Conservation (phyloP, 176 grass and related monocot species). For the Hsuehochloa calcarea region DNA sequence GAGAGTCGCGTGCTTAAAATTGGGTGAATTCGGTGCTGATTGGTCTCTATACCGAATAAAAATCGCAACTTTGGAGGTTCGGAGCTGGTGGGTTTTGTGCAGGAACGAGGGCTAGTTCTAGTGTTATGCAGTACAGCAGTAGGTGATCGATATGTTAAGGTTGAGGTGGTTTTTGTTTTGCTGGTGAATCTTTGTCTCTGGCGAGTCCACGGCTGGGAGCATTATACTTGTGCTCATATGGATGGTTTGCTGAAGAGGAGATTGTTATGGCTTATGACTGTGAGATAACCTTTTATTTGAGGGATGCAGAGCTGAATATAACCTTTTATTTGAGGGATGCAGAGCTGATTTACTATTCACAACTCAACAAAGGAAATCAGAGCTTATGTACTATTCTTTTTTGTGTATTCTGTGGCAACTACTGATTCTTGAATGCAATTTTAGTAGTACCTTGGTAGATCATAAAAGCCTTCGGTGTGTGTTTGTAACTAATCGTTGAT, state of each 20-base stretch:
- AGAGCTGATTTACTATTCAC: not conserved
- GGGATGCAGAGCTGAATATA: not conserved
- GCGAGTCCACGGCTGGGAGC: not conserved
- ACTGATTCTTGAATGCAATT: not conserved
- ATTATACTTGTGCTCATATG: not conserved
- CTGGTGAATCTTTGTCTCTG: not conserved
- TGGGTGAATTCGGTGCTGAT: not conserved
- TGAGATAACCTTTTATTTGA: not conserved
- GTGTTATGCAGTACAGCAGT: not conserved
- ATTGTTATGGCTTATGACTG: no score
- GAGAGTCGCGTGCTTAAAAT: not conserved
- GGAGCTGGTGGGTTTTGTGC: not conserved
- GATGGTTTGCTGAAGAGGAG: no score
- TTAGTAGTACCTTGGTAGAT: not conserved
- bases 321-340: constrained; percentile 14
- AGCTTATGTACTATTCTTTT: constrained; percentile 2
- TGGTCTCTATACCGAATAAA: not conserved
- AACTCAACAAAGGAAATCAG: not conserved
- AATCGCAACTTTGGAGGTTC: not conserved
- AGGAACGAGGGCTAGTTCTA: constrained; percentile 4
- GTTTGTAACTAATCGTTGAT: constrained; percentile 9
- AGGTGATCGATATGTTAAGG: not conserved
- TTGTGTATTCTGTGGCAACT: not conserved
- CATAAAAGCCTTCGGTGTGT: constrained; percentile 14
- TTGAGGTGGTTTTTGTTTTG: constrained; percentile 10